Base-by-base conservation (phyloP, 2,329 filamentous ascomycete genomes). In the Colletotrichum costaricense region DNA sequence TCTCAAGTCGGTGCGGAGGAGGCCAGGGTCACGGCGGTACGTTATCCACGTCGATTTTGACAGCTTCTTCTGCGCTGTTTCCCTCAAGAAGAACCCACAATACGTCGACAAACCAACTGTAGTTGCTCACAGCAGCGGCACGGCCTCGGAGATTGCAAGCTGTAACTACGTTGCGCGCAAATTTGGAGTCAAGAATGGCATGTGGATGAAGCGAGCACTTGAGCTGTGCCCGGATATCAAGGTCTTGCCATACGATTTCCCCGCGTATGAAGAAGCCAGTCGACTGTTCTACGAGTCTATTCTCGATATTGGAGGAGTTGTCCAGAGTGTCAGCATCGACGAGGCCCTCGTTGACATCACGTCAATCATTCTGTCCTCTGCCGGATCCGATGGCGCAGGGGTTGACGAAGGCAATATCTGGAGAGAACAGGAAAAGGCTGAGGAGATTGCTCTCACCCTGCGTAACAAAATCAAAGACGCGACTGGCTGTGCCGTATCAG, bases 41-140 rank as follows among this genome's bases (percentile, higher is more conserved):
- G 89, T 99, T 66, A 90, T 99, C 79, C 97, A 99, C 78, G 95
- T 99, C 35, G 97, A 99, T 80, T 99, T 99, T 81, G 97, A 99
- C 83, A 97, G 95, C 82, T 99, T 99, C 84, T 99, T 99, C 82
- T 98, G 95, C 72, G 94, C 97, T 0, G 94, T 99, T 0, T 98
- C 97, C 0, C 80, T 91, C 16, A 95, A 95, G 77, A 93, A 91
- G 67, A 88, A 92, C 28, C 95, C 96, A 0, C 91, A 97, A 24
- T 92, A 90, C 73, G 85, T 87, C 52, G 92, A 94, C 63, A 96
- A 95, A 79, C 97, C 97, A 0, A 91, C 93, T 2, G 97, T 94
- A 1, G 94, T 99, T 42, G 96, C 97, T 4, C 97, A 99, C 79
- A 93, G 96, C 5, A 89, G 89, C 57, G 96, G 96, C 0, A 91